phyloP scores from a whole-genome alignment of 495 filamentous ascomycete species.

The Penicillium taxi region DNA sequence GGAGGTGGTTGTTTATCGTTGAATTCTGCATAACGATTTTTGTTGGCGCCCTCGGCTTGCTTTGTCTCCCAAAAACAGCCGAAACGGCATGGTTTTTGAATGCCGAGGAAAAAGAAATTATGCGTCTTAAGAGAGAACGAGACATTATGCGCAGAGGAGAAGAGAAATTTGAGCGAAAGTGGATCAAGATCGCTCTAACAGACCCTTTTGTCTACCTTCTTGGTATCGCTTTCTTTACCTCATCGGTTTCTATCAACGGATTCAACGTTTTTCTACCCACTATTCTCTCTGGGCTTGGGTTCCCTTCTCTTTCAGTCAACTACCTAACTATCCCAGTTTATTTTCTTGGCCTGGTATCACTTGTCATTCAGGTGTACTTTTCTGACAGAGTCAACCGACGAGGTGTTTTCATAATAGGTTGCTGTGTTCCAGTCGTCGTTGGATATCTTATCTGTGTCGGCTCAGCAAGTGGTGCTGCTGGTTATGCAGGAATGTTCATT shows the following conservation, averaged over 20 bases:
- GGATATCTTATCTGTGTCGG: not conserved
- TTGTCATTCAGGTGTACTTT: not conserved
- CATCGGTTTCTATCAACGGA: not conserved
- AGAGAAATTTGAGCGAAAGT: not conserved
- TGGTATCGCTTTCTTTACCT: not conserved
- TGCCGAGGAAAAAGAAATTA: not conserved
- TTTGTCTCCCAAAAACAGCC: not conserved
- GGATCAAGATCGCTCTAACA: not conserved
- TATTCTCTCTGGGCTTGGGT: not conserved
- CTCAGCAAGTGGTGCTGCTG: not conserved
- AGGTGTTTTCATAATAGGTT: not conserved
- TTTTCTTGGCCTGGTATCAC: not conserved
- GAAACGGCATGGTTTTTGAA: not conserved
- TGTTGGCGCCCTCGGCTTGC: not conserved
- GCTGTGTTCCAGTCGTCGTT: not conserved
- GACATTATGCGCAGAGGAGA: not conserved
- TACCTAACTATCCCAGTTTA: not conserved
- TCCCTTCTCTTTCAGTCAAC: not conserved
- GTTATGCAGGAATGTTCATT: not conserved
- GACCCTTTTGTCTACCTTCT: not conserved
- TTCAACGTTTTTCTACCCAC: not conserved
- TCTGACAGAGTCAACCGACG: not conserved
- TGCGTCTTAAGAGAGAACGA: conserved; percentile 1
- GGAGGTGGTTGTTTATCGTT: conserved; percentile 1
- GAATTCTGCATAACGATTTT: not conserved